phyloP scores from a whole-genome alignment of 140 eudicot genomes.

The Oenanthe javanica region DNA sequence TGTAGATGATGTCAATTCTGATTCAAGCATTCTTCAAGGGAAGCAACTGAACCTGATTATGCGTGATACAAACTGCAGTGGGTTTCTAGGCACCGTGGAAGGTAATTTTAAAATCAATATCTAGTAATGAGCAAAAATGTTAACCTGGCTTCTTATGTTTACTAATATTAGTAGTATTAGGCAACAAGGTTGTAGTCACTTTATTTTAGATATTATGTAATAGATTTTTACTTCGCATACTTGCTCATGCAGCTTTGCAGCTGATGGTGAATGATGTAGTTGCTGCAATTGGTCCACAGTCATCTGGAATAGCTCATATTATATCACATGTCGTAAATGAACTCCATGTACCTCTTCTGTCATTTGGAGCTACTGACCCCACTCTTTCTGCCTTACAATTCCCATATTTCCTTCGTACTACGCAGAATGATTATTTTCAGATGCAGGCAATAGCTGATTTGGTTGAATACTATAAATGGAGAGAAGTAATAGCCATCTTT shows the following conservation, averaged over 20 bases:
- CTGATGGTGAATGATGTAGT: constrained; percentile 71
- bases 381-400: constrained; percentile 74
- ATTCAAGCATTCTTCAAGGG: constrained; percentile 48
- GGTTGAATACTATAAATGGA: constrained; percentile 63
- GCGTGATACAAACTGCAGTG: constrained; percentile 90
- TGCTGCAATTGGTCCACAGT: constrained; percentile 87
- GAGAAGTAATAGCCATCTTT: constrained; percentile 72
- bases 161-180: background rate
- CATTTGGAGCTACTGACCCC: constrained; percentile 94
- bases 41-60: constrained; percentile 52
- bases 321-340: constrained; percentile 68
- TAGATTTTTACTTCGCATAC: constrained; percentile 15
- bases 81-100: constrained; percentile 78
- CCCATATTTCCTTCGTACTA: constrained; percentile 78
- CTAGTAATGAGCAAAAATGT: background rate
- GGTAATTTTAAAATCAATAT: constrained; percentile 29
- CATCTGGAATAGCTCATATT: constrained; percentile 83
- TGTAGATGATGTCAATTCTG: constrained; percentile 63
- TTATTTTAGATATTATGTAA: background rate
- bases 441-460: constrained; percentile 86
- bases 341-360: constrained; percentile 77
- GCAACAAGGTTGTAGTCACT: background rate
- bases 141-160: background rate
- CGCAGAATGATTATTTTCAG: constrained; percentile 66
- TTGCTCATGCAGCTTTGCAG: constrained; percentile 66